Evolutionary conservation across 2,329 filamentous ascomycete species (phyloP).

Genomic region (Sordariomycetes sp.): DNA sequence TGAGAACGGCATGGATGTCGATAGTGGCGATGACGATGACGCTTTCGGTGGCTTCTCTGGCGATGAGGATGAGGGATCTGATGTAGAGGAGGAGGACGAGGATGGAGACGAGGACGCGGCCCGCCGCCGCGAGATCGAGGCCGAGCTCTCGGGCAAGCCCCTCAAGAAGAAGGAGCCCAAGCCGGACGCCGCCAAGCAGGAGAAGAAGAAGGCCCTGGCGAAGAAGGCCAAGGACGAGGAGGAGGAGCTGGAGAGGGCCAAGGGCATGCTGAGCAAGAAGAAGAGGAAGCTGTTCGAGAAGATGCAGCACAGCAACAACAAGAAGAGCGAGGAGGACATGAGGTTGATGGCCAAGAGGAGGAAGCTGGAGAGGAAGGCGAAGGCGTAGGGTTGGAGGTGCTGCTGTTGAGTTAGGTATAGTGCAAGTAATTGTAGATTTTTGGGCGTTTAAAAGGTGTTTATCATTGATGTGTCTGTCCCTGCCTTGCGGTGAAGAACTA

Average conservation of each 20-base stretch:
- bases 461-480: not conserved
- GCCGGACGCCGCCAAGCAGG: conserved; percentile 31
- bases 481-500: not conserved
- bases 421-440: not conserved
- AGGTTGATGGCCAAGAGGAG: conserved; percentile 81
- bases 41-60: conserved; percentile 31
- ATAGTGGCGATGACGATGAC: conserved; percentile 32
- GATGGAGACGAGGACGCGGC: conserved; percentile 35
- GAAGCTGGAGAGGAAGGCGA: conserved; percentile 63
- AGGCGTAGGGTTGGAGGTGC: conserved; percentile 20
- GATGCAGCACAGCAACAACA: conserved; percentile 92
- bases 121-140: conserved; percentile 85
- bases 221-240: conserved; percentile 66
- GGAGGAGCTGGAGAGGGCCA: conserved; percentile 83
- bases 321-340: conserved; percentile 84
- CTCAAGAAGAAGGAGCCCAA: conserved; percentile 30
- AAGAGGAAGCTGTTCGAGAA: conserved; percentile 97
- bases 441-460: not conserved
- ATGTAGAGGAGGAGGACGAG: conserved; percentile 26
- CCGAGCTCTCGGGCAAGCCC: conserved; percentile 67
- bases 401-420: not conserved
- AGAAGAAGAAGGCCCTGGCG: conserved; percentile 56
- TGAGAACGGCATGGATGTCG: conserved; percentile 37
- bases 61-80: conserved; percentile 31
- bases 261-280: conserved; percentile 97